A percentile compares a stretch with the other conserved stretches of the same genome.
Evolutionary conservation across 2,329 filamentous ascomycete genomes (phyloP).

Genomic region (Aureobasidium sp.): DNA sequence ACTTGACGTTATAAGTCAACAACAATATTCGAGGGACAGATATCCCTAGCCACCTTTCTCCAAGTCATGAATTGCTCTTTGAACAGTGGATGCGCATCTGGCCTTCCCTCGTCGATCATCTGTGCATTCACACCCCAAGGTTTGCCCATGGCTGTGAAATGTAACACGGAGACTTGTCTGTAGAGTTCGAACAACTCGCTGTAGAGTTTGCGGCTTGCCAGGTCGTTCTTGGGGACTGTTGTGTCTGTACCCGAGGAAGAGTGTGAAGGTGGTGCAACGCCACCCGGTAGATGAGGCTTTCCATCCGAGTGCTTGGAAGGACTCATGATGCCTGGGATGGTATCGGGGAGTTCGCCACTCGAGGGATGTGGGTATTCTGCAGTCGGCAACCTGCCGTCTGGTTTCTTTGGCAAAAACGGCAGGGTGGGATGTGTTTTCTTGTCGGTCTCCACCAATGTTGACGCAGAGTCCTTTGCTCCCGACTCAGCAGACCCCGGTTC

Average conservation of each 20-base stretch:
- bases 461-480: no score
- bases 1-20: background rate
- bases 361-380: background rate
- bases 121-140: constrained; percentile 19
- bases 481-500: no score
- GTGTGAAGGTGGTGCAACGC: no score
- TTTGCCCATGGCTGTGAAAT: constrained; percentile 23
- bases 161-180: constrained; percentile 19
- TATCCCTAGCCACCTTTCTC: constrained; percentile 17
- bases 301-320: background rate
- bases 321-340: background rate
- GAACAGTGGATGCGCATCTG: constrained; percentile 22
- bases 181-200: constrained; percentile 18
- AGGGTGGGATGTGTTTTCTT: no score
- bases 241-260: background rate
- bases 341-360: background rate
- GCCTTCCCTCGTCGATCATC: constrained; percentile 6
- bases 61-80: constrained; percentile 20
- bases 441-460: no score
- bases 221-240: background rate
- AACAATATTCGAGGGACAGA: constrained; percentile 10
- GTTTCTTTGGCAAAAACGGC: no score
- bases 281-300: background rate
- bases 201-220: constrained; percentile 13
- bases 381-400: no score